These are phyloP conservation scores for Lipomyces yamadae DNA, from an alignment of 805 yeast species.

Conservation along the genomic window DNA sequence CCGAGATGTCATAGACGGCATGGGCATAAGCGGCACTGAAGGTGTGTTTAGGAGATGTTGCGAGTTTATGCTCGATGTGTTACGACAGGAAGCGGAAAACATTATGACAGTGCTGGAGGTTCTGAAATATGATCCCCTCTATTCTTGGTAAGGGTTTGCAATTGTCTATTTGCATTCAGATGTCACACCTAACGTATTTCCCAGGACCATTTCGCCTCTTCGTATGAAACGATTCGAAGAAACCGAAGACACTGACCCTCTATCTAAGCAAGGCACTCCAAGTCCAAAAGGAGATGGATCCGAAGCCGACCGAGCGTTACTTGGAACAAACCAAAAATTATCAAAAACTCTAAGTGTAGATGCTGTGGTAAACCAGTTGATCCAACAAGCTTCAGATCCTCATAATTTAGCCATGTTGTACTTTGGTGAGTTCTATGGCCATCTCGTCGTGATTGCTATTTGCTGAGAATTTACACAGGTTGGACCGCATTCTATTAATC, in stretches of 20 bases:
- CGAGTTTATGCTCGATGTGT: constrained; percentile 70
- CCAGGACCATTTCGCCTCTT: constrained; percentile 69
- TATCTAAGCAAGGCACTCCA: constrained; percentile 39
- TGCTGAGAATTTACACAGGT: constrained; percentile 34
- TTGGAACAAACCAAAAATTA: constrained; percentile 72
- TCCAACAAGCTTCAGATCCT: constrained; percentile 73
- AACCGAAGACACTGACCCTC: constrained; percentile 13
- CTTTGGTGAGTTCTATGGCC: constrained; percentile 65
- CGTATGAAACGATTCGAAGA: constrained; percentile 30
- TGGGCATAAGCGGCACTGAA: constrained; percentile 83
- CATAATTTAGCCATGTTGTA: constrained; percentile 74
- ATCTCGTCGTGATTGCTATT: not conserved
- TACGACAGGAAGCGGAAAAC: constrained; percentile 67
- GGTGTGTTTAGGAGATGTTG: constrained; percentile 78
- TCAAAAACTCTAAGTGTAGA: constrained; percentile 76
- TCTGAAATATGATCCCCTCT: constrained; percentile 87
- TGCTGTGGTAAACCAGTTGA: constrained; percentile 80
- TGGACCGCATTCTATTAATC: constrained; percentile 48
- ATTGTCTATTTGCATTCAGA: not conserved
- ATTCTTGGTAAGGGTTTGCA: constrained; percentile 63
- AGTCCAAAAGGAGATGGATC: constrained; percentile 49
- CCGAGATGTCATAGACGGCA: constrained; percentile 87
- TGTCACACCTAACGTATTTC: constrained; percentile 6
- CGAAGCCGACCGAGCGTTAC: constrained; percentile 81
- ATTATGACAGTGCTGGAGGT: constrained; percentile 85